Base-by-base conservation (phyloP, 768 basidiomycete genomes). In the Cubamyces sp. region DNA sequence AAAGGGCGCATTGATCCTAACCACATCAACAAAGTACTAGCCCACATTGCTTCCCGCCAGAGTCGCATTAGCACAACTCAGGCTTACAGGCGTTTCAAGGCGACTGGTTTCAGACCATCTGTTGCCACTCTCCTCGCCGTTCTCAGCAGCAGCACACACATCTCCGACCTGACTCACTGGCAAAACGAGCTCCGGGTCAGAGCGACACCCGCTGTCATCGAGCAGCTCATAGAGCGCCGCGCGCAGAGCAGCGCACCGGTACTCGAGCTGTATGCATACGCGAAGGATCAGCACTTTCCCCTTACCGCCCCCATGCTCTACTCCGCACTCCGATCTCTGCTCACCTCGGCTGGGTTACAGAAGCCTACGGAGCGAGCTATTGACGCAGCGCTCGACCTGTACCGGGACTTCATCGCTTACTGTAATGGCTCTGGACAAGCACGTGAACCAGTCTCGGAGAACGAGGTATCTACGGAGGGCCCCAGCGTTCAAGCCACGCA, bases 301-400 rank as follows among this genome's bases (percentile, higher is more conserved):
- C 84, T 84, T 5, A 82, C 83, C 26, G 77, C 82, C 7, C 74
- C 73, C 47, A 74, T 90, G 52, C 74, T 87, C 19, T 78, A 78
- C n/a, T 85, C 84, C 3, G 70, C 91, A 3, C 75, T 92, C 25
- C 79, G 74, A 26, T 70, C 74, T 16, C 73, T 90, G 19, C 85
- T 84, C 69, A 74, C 75, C 25, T 68, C 57, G 15, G 28, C 73
- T 19, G 70, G 74, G 26, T 67, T 78, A 26, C 73, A 69, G 19
- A 64, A 68, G 19, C 75, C 76, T 16, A 71, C 78, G 2, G 80
- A 84, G 2, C 68, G 73, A 8, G 71, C 72, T 23, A 75, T 91
- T 56, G 81, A 86, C 64, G 73, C 70, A 43, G 89, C 88, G 3
- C 72, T 91, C 5, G 68, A 68, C 9, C 70, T 90, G 0, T 88